phyloP scores from a whole-genome alignment of 805 yeast genomes.

The Candida namnaoensis region DNA sequence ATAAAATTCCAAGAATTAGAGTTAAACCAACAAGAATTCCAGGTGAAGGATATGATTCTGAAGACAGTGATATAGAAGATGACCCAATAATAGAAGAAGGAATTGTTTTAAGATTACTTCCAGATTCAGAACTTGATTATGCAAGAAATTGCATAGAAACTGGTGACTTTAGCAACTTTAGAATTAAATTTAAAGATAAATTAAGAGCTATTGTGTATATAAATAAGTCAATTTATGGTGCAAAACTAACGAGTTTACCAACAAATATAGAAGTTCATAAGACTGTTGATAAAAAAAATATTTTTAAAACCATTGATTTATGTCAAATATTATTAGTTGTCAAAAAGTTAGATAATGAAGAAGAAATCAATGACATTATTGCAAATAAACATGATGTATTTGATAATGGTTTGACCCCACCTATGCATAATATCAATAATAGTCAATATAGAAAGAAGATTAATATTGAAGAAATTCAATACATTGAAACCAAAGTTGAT shows the following conservation, averaged over 20 bases:
- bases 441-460: slow-evolving; percentile 66
- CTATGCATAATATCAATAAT: slow-evolving; percentile 61
- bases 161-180: slow-evolving; percentile 65
- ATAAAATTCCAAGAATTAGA: slow-evolving; percentile 32
- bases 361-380: slow-evolving; percentile 32
- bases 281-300: slow-evolving; percentile 80
- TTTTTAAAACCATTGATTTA: slow-evolving; percentile 79
- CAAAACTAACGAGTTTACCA: slow-evolving; percentile 83
- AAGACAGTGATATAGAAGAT: slow-evolving; percentile 92
- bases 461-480: slow-evolving; percentile 63
- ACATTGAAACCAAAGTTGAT: slow-evolving; percentile 71
- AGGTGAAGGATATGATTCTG: slow-evolving; percentile 95
- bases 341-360: slow-evolving; percentile 37
- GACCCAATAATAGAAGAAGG: slow-evolving; percentile 92
- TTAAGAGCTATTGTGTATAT: slow-evolving; percentile 71
- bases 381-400: slow-evolving; percentile 31
- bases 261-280: slow-evolving; percentile 82
- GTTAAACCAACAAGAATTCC: slow-evolving; percentile 62
- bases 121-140: slow-evolving; percentile 60
- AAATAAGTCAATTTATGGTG: slow-evolving; percentile 67
- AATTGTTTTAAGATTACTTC: slow-evolving; percentile 64
- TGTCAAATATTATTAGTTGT: slow-evolving; percentile 79
- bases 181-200: slow-evolving; percentile 76
- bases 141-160: slow-evolving; percentile 69
- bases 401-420: slow-evolving; percentile 70